Evolutionary conservation across 176 grass and related monocot species (phyloP).

Genomic region (Puya raimondii): DNA sequence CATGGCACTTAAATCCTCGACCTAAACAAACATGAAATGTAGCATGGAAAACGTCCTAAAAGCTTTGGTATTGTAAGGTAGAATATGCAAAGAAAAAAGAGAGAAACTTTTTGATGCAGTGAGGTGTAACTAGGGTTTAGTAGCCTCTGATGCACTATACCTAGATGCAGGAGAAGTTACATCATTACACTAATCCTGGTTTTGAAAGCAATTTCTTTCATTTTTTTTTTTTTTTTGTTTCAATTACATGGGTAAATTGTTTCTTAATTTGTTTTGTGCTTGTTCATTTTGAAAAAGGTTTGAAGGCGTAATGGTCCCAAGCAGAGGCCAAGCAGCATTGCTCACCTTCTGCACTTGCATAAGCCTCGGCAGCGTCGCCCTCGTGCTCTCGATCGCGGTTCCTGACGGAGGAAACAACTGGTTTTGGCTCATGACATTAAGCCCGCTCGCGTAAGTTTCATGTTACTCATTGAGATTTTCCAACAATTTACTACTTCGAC

Average conservation of each 20-base stretch:
- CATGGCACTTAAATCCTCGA: too few relatives aligned
- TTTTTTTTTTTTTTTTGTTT: not conserved
- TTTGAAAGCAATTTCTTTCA: too few relatives aligned
- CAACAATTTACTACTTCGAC: too few relatives aligned
- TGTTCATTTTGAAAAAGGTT: conserved; percentile 36
- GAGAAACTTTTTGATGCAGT: too few relatives aligned
- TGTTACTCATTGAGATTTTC: not conserved
- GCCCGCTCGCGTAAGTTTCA: conserved; percentile 74
- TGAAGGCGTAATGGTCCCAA: conserved; percentile 87
- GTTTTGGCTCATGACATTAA: conserved; percentile 91
- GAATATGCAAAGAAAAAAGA: too few relatives aligned
- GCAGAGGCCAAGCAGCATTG: conserved; percentile 80
- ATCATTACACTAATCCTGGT: too few relatives aligned
- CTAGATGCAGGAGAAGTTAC: too few relatives aligned
- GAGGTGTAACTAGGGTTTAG: too few relatives aligned
- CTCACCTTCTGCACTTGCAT: conserved; percentile 92
- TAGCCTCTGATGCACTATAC: too few relatives aligned
- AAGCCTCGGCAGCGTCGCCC: conserved; percentile 79
- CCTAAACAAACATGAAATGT: too few relatives aligned
- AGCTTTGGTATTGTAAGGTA: too few relatives aligned
- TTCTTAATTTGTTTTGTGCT: not conserved
- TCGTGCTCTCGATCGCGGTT: conserved; percentile 83
- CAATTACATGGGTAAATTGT: not conserved
- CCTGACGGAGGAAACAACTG: conserved; percentile 92
- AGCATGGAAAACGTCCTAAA: too few relatives aligned